Base-by-base conservation (phyloP, 1,139 yeast genomes). In the Pichia sp. region DNA sequence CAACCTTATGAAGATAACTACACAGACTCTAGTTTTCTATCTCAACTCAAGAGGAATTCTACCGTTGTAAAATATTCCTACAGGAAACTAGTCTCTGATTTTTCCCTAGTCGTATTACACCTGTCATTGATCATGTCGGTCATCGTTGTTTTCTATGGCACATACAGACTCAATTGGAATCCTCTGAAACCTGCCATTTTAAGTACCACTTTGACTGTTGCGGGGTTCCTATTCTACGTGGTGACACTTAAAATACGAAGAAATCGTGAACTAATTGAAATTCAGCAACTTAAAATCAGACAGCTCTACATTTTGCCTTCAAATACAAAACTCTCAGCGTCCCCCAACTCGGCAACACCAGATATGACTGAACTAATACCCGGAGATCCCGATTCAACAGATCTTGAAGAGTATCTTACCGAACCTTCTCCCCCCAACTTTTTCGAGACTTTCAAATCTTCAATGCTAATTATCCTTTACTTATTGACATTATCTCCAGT, bases 1-100 rank as follows among this genome's bases (percentile, higher is more conserved):
- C 97, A 92, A 66, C 88, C 88, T 13, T 92, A 84, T 65, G 96
- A 96, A 0, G 99, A 93, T 68, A 93, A 90, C 69, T 89, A 89
- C 71, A 93, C 96, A 1, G 95, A 90, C 66, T 71, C 73, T 8
- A 80, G 92, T 8, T 93, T 93, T 66, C 73, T 90, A 16, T 82
- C 90, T 3, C 95, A 86, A 66, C 76, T 92, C 61, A 82, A 84
- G 62, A 75, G 95, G 49, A 90, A 90, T 70, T 76, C 90, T 38
- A 84, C 90, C 11, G 93, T 89, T 42, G 80, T 81, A 41, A 77
- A 78, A 57, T 85, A 90, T 67, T 78, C 89, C 0, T 85, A 80
- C 63, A 73, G 77, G 73, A 79, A 83, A 48, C 72, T 90, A 16
- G 77, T 80, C 6, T 75, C 76, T n/a, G 96, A 88, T 66, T 85